Evolutionary conservation across 2,329 filamentous ascomycete genomes (phyloP), one percentile per base, ranked within the genome.

Genomic region (Aspergillus pseudoterreus): DNA sequence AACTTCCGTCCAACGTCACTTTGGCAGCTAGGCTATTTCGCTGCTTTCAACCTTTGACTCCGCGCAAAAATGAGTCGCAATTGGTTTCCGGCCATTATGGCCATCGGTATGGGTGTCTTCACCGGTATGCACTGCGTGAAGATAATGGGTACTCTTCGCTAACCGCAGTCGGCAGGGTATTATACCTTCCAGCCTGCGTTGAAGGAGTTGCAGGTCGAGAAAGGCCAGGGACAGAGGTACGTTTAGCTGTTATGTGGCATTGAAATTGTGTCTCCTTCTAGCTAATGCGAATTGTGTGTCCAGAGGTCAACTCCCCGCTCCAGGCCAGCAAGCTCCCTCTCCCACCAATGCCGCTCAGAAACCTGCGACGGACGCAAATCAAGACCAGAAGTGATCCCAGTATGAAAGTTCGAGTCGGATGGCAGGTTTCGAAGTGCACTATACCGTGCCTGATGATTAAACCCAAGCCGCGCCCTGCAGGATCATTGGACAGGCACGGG

Each of bases 101-200:
- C 51, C 38, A 50, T 53, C 33, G 51, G 51, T 22, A 47, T 50
- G 36, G 51, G 51, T 3, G 43, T 75, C 38, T 64, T 70, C 41
- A 70, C 71, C 53, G 71, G 72, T 73, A 64, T 36, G 42, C 21
- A n/a, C 38, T 19, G 21, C 22, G 10, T 14, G 12, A 32, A 32
- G 46, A 22, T 4, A n/a, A 42, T 39, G 27, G 43, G 21, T 21
- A 2, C 33, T 4, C 14, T 45, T 43, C 49, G 32, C 57, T 62
- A 57, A 57, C 48, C 39, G 30, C 46, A 35, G 24, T 57, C 52
- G 51, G 32, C 55, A 75, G 73, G 72, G 39, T 74, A 75, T 57
- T 70, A 73, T 55, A 69, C 68, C 49, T 75, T 75, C 62, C 69
- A 75, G 47, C 73, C 73, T 19, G 66, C 71, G 17, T 66, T 73